These are phyloP conservation scores for Nakataea oryzae DNA, from an alignment of 2,329 filamentous ascomycete species.

Conservation along the genomic window DNA sequence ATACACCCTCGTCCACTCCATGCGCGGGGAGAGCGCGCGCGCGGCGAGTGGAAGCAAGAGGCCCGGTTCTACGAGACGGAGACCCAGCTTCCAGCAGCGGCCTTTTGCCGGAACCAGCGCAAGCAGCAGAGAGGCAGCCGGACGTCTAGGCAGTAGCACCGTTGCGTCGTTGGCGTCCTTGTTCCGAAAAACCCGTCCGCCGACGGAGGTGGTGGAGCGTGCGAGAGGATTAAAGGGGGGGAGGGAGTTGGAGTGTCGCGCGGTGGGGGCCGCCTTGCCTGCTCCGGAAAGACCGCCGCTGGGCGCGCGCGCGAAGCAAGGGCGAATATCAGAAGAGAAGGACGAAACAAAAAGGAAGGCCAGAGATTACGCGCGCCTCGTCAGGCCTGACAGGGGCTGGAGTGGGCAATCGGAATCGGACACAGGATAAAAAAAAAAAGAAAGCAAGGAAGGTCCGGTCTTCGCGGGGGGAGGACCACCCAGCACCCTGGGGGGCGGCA, in stretches of 20 bases:
- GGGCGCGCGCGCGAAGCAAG: not conserved
- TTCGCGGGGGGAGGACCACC: not conserved
- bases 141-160: not conserved
- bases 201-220: not conserved
- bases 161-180: not conserved
- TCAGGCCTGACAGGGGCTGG: not conserved
- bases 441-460: not conserved
- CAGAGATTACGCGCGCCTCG: not conserved
- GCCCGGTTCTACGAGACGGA: not conserved
- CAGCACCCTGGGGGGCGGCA: no score
- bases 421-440: no score
- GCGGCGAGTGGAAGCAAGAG: not conserved
- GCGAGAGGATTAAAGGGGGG: not conserved
- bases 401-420: no score
- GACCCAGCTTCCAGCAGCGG: not conserved
- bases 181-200: not conserved
- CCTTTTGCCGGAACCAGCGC: not conserved
- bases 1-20: not conserved
- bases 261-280: not conserved
- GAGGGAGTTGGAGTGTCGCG: no score
- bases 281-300: not conserved
- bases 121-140: not conserved
- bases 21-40: not conserved
- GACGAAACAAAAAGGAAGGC: not conserved
- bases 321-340: not conserved